A percentile compares a stretch with the other conserved stretches of the same genome.
Evolutionary conservation across 2,329 filamentous ascomycete genomes (phyloP).

Genomic region (Penicillium janthinellum): DNA sequence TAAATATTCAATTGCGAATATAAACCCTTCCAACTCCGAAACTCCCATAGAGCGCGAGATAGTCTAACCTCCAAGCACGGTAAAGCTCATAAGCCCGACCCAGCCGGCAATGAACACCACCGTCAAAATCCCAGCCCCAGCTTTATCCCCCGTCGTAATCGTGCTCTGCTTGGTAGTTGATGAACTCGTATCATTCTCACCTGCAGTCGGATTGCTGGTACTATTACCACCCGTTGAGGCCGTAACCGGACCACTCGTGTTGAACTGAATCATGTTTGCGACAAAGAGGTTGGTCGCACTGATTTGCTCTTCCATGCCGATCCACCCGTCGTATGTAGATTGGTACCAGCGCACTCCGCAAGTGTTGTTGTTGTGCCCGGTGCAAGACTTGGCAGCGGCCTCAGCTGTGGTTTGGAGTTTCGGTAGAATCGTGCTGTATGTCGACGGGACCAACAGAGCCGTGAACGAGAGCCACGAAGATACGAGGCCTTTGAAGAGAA

Average conservation of each 20-base stretch:
- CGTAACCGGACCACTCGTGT: slow-evolving; percentile 47
- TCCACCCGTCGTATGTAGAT: slow-evolving; percentile 56
- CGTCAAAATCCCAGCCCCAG: slow-evolving; percentile 43
- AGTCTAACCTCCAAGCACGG: slow-evolving; percentile 32
- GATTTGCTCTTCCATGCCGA: slow-evolving; percentile 70
- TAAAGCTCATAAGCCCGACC: slow-evolving; percentile 35
- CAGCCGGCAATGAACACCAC: slow-evolving; percentile 32
- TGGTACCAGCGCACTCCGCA: slow-evolving; percentile 67
- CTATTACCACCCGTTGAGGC: slow-evolving; percentile 59
- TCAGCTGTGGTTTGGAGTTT: slow-evolving; percentile 60
- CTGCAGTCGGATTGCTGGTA: slow-evolving; percentile 42
- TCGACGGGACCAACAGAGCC: slow-evolving; percentile 65
- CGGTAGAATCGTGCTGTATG: slow-evolving; percentile 56
- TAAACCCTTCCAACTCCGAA: not conserved
- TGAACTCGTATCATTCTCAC: slow-evolving; percentile 20
- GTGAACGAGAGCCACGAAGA: slow-evolving; percentile 66
- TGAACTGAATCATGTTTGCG: slow-evolving; percentile 55
- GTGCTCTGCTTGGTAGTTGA: not conserved
- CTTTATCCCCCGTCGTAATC: slow-evolving; percentile 37
- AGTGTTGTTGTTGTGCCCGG: slow-evolving; percentile 45
- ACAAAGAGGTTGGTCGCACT: slow-evolving; percentile 65
- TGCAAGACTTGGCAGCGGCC: slow-evolving; percentile 65
- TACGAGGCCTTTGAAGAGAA: slow-evolving; percentile 73
- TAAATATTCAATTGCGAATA: not conserved
- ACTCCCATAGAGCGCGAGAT: not conserved